Conservation (phyloP, 2,329 filamentous ascomycete species). For the Leptographium wingfieldii region DNA sequence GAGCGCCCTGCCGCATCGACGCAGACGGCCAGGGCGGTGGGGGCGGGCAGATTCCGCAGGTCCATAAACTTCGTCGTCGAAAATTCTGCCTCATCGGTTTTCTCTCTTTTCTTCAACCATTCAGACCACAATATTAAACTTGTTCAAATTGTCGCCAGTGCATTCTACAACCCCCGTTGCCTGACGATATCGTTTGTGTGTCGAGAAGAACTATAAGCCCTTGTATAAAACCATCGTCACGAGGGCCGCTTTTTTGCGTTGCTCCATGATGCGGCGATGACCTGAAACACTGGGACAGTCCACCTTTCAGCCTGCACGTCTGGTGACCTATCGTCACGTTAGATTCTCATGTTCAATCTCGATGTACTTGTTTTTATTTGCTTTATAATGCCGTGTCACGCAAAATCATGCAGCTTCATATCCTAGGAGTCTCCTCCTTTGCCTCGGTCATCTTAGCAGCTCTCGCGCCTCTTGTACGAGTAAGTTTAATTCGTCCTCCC, state of each 20-base stretch:
- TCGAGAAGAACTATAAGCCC: slow-evolving; percentile 40
- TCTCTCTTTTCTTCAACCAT: slow-evolving; percentile 13
- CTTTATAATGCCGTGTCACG: slow-evolving; percentile 1
- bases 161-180: slow-evolving; percentile 19
- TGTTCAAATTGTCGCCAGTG: slow-evolving; percentile 25
- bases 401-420: not conserved
- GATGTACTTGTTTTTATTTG: not conserved
- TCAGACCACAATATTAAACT: slow-evolving; percentile 18
- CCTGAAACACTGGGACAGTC: slow-evolving; percentile 50
- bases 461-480: not conserved
- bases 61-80: not conserved
- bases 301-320: not conserved
- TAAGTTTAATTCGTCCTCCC: not conserved
- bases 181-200: slow-evolving; percentile 42
- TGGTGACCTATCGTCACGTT: not conserved
- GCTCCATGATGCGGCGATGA: slow-evolving; percentile 57
- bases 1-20: not conserved
- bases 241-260: slow-evolving; percentile 44
- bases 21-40: slow-evolving; percentile 2
- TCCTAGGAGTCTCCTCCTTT: too few species aligned
- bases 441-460: too few species aligned
- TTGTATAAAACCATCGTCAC: slow-evolving; percentile 58
- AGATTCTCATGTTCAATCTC: not conserved
- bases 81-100: slow-evolving; percentile 6
- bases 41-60: not conserved